phyloP scores from a whole-genome alignment of 495 filamentous ascomycete species.

The Hypoxylon intermedium region DNA sequence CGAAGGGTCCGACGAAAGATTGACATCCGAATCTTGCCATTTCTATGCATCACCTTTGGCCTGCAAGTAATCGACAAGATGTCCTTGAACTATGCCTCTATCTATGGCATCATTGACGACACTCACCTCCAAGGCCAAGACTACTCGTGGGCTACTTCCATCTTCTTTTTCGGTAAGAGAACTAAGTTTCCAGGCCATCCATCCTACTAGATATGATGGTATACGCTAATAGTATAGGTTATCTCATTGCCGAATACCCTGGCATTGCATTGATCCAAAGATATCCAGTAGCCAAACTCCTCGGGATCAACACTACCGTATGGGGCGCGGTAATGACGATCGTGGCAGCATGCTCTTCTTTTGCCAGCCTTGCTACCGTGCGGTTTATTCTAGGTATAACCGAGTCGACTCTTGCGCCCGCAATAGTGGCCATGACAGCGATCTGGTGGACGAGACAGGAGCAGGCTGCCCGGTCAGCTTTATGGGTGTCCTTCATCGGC shows the following conservation, averaged over 20 bases:
- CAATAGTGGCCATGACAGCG: constrained; percentile 33
- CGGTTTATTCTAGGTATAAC: constrained; percentile 32
- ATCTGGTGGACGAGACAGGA: constrained; percentile 39
- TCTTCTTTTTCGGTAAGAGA: constrained; percentile 39
- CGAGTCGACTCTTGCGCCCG: constrained; percentile 35
- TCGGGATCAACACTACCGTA: constrained; percentile 34
- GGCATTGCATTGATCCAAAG: constrained; percentile 58
- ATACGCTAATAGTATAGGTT: constrained; percentile 25
- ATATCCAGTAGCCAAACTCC: constrained; percentile 56
- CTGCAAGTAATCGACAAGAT: constrained; percentile 33
- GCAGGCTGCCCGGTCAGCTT: constrained; percentile 45
- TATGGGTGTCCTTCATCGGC: constrained; percentile 53
- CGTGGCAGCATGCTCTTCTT: constrained; percentile 37
- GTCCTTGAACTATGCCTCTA: constrained; percentile 27
- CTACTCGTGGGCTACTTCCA: constrained; percentile 57
- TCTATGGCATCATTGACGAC: constrained; percentile 33
- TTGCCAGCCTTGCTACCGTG: constrained; percentile 26
- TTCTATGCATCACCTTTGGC: constrained; percentile 32
- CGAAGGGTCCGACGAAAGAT: constrained; percentile 37
- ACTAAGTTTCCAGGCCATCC: neutral
- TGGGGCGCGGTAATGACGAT: constrained; percentile 33
- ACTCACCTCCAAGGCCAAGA: constrained; percentile 46
- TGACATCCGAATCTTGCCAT: constrained; percentile 36
- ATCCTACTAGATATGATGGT: neutral
- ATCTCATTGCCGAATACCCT: constrained; percentile 56